Conservation (phyloP, 23 red algal species). For the Agarophyton chilense region DNA sequence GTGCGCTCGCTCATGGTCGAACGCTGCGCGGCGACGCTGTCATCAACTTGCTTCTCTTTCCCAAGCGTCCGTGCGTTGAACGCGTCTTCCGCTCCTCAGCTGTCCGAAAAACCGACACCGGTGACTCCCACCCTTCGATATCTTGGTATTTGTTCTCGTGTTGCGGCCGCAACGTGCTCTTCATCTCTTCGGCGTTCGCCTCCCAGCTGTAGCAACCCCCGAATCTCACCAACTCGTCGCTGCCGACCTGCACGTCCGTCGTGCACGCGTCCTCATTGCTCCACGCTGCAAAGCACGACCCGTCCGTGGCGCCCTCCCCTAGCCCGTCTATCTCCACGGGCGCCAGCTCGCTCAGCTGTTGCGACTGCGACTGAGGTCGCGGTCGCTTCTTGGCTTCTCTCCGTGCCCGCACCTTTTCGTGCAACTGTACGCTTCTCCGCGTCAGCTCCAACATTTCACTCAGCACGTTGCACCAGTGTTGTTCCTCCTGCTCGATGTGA, state of each 20-base stretch:
- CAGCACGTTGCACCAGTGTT: conserved; percentile 1
- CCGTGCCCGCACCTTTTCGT: not conserved
- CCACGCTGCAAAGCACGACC: not conserved
- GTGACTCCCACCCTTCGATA: too few relatives aligned
- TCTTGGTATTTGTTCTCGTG: too few relatives aligned
- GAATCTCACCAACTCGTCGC: not conserved
- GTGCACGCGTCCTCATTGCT: not conserved
- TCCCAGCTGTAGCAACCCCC: not conserved
- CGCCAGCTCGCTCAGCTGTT: not conserved
- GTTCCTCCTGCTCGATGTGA: conserved; percentile 21
- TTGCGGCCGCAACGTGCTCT: too few relatives aligned
- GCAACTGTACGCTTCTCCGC: not conserved
- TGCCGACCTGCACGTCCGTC: not conserved
- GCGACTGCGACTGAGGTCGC: not conserved
- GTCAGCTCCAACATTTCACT: not conserved
- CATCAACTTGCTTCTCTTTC: too few relatives aligned
- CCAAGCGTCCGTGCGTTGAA: too few relatives aligned
- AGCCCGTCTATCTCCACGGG: not conserved
- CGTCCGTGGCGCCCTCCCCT: too few relatives aligned
- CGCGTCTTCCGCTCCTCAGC: too few relatives aligned
- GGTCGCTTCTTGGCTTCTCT: not conserved
- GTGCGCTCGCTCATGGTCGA: not conserved
- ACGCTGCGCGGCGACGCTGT: not conserved
- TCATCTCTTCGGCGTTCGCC: too few relatives aligned
- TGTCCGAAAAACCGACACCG: conserved; percentile 2